Base-by-base conservation (phyloP, 257 asterid genomes). In the Salvia miltiorrhiza region DNA sequence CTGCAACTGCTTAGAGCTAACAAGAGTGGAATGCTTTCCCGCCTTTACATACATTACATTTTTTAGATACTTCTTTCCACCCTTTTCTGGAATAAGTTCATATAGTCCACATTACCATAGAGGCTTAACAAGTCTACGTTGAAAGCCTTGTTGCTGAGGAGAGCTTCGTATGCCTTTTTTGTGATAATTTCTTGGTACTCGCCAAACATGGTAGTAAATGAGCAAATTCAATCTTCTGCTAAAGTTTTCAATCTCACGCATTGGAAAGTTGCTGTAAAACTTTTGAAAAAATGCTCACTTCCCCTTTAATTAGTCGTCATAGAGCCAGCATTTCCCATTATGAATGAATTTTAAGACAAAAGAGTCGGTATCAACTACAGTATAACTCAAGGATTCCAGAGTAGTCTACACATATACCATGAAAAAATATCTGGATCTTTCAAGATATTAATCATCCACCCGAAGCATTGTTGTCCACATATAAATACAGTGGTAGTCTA, bases 1-100 rank as follows among this genome's bases (percentile, higher is more conserved):
- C 82, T 50, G 86, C 82, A 70, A 59, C 77, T 26, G 82, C 79
- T 35, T 72, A 72, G 78, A 72, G 14, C 49, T 43, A 9, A 9
- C 61, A 13, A 60, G 54, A 44, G 28, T 28, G 26, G 24, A 30
- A 54, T 45, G 54, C 66, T 19, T n/a, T 39, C 43, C 19, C 4
- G 64, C 75, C 48, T 66, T 69, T 37, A 20, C 39, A 37, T 44
- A 33, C 21, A 39, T 16, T 61, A n/a, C 59, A 66, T 79, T 74
- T 73, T 66, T 79, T 78, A 40, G 19, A 16, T 52, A n/a, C 63
- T 49, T 28, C 24, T 48, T 50, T 53, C 49, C 66, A 14, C 33
- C 54, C 32, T 68, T 44, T 5, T 39, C 33, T 62, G 65, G 55
- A 66, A 77, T 71, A 54, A 72, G 47, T 28, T 41, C 7, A 14